phyloP scores from a whole-genome alignment of 192 early-diverging fungal genomes.

The Backusella morwellensis region DNA sequence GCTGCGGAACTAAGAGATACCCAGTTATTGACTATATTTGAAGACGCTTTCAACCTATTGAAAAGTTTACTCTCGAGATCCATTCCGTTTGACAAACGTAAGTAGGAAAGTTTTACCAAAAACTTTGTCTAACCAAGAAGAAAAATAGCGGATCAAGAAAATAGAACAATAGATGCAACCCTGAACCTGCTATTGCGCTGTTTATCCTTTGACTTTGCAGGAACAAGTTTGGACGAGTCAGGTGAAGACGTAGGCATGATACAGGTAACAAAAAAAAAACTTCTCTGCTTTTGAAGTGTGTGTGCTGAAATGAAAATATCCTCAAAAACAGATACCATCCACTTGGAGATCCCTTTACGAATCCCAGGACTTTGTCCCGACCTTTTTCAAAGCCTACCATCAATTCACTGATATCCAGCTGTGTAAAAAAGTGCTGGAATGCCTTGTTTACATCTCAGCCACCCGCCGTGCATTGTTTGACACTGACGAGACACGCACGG shows the following conservation, averaged over 20 bases:
- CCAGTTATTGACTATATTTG: constrained; percentile 33
- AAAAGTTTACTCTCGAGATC: constrained; percentile 30
- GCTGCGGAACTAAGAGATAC: constrained; percentile 44
- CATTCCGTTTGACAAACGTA: constrained; percentile 45
- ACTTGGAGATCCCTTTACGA: constrained; percentile 77
- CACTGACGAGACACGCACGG: constrained; percentile 59
- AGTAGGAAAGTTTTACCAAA: neutral
- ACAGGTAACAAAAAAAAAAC: constrained; percentile 43
- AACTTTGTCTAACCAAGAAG: neutral
- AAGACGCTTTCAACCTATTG: constrained; percentile 36
- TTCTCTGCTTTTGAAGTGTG: constrained; percentile 13
- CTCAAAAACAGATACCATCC: constrained; percentile 59
- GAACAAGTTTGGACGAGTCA: constrained; percentile 72
- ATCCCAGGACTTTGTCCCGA: constrained; percentile 65
- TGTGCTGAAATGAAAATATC: neutral
- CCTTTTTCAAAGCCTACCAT: constrained; percentile 69
- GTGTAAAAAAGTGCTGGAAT: constrained; percentile 70
- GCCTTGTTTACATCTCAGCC: constrained; percentile 71
- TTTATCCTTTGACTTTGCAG: constrained; percentile 79
- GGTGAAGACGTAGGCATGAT: constrained; percentile 70
- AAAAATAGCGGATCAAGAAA: constrained; percentile 32
- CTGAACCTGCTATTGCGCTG: constrained; percentile 66
- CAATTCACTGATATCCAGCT: constrained; percentile 52
- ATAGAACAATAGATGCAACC: constrained; percentile 43
- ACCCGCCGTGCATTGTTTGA: constrained; percentile 84